These are phyloP conservation scores for Dendrobium huoshanense DNA, from an alignment of 106 monocot genomes.

Conservation along the genomic window DNA sequence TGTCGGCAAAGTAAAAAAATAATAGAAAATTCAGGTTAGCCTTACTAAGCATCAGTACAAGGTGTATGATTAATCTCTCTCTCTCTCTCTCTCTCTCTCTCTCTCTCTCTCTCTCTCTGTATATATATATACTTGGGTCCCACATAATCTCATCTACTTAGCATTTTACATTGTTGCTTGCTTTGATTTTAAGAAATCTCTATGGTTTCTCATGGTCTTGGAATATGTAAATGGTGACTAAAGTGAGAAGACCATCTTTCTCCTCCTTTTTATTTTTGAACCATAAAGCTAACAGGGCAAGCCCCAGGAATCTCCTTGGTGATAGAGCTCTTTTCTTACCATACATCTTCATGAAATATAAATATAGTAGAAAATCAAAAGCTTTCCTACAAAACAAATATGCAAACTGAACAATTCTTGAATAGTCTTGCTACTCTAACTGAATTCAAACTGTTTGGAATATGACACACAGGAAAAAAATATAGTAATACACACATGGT, in stretches of 20 bases:
- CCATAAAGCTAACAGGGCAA: too few relatives aligned
- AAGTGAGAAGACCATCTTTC: not conserved
- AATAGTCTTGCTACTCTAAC: too few relatives aligned
- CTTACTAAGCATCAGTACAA: not conserved
- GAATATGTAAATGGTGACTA: constrained; percentile 1
- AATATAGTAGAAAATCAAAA: too few relatives aligned
- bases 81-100: not conserved
- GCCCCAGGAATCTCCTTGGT: not conserved
- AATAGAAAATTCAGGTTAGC: not conserved
- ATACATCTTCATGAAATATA: too few relatives aligned
- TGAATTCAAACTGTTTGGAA: too few relatives aligned
- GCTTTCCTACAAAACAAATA: too few relatives aligned
- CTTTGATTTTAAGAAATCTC: not conserved
- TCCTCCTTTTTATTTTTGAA: not conserved
- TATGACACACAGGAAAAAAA: too few relatives aligned
- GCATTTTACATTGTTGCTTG: not conserved
- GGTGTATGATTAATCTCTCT: not conserved
- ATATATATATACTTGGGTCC: not conserved
- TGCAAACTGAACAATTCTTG: too few relatives aligned
- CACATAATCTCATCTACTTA: not conserved
- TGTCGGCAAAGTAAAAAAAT: not conserved
- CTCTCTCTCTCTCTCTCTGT: not conserved
- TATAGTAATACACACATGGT: too few relatives aligned
- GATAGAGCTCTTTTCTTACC: not conserved
- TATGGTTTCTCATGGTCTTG: not conserved